A percentile compares a stretch with the other conserved stretches of the same genome.
These are phyloP conservation scores for Alternaria infectoria DNA, from an alignment of 2,329 filamentous ascomycete genomes.

Conservation along the genomic window DNA sequence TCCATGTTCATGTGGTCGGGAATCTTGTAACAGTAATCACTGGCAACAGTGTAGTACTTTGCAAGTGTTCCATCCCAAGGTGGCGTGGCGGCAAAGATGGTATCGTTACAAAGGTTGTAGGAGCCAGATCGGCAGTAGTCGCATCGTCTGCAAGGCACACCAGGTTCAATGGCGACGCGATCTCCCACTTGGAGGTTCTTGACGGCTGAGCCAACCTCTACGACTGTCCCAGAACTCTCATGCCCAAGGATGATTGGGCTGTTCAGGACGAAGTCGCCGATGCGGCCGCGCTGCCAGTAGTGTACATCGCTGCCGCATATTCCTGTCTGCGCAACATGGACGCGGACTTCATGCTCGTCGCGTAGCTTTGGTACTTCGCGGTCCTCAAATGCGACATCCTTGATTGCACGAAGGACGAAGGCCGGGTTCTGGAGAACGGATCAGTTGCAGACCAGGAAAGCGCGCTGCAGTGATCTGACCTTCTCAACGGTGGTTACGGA, in stretches of 20 bases:
- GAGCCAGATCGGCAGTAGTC: slow-evolving; percentile 19
- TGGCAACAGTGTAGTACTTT: slow-evolving; percentile 30
- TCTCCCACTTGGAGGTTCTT: slow-evolving; percentile 32
- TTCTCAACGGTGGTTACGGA: not conserved
- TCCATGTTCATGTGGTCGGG: slow-evolving; percentile 30
- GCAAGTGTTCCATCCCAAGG: slow-evolving; percentile 34
- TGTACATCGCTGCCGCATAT: slow-evolving; percentile 73
- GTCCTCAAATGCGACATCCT: slow-evolving; percentile 55
- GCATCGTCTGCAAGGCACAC: slow-evolving; percentile 28
- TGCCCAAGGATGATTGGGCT: slow-evolving; percentile 37
- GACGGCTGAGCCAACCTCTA: slow-evolving; percentile 27
- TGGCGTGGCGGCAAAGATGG: slow-evolving; percentile 32
- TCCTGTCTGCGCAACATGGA: slow-evolving; percentile 79
- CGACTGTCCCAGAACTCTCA: slow-evolving; percentile 34
- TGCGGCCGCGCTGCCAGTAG: slow-evolving; percentile 33
- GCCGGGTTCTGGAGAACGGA: slow-evolving; percentile 48
- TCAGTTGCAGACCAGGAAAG: not conserved
- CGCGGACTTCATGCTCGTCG: slow-evolving; percentile 66
- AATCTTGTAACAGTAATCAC: slow-evolving; percentile 36
- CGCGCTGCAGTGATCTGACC: not conserved
- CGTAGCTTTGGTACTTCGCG: slow-evolving; percentile 46
- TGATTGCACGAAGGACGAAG: slow-evolving; percentile 56
- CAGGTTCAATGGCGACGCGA: slow-evolving; percentile 37
- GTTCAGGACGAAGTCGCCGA: slow-evolving; percentile 29
- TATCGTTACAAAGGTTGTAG: slow-evolving; percentile 35